These are phyloP conservation scores for Orbilia ellipsospora DNA, from an alignment of 2,329 filamentous ascomycete genomes.

Conservation along the genomic window DNA sequence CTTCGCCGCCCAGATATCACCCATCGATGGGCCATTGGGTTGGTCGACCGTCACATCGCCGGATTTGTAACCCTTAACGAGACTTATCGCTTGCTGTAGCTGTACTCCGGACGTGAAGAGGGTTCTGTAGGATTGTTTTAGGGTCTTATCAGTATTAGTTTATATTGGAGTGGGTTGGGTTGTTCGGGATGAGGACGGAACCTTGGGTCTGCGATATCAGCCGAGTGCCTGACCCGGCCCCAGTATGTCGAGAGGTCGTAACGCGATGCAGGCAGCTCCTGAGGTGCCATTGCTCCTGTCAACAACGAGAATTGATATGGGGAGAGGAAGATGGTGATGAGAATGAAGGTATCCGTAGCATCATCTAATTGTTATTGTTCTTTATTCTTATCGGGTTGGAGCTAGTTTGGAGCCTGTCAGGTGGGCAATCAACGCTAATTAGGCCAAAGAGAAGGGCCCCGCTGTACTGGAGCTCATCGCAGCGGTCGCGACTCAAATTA, in stretches of 20 bases:
- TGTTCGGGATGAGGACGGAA: conserved; percentile 62
- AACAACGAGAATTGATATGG: conserved; percentile 13
- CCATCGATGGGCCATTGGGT: conserved; percentile 65
- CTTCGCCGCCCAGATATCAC: conserved; percentile 88
- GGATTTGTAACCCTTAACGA: conserved; percentile 87
- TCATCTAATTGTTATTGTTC: conserved; percentile 27
- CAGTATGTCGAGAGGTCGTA: conserved; percentile 94
- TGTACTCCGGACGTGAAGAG: conserved; percentile 81
- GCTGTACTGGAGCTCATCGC: background rate
- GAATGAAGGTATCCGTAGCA: conserved; percentile 14
- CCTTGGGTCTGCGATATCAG: conserved; percentile 93
- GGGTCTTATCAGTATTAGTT: background rate
- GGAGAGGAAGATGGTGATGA: conserved; percentile 2
- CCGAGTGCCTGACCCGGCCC: conserved; percentile 90
- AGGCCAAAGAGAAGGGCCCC: conserved; percentile 23
- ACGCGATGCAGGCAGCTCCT: conserved; percentile 89
- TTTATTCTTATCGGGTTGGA: background rate
- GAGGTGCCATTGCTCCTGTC: conserved; percentile 60
- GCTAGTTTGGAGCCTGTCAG: conserved; percentile 20
- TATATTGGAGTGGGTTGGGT: conserved; percentile 51
- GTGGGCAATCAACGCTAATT: background rate
- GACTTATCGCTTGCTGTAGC: conserved; percentile 84
- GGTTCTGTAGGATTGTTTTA: conserved; percentile 70
- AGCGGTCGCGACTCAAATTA: conserved; percentile 37
- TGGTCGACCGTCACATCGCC: conserved; percentile 84